Base-by-base conservation (phyloP, 176 grass and related monocot species). In the Hordeum marinum region DNA sequence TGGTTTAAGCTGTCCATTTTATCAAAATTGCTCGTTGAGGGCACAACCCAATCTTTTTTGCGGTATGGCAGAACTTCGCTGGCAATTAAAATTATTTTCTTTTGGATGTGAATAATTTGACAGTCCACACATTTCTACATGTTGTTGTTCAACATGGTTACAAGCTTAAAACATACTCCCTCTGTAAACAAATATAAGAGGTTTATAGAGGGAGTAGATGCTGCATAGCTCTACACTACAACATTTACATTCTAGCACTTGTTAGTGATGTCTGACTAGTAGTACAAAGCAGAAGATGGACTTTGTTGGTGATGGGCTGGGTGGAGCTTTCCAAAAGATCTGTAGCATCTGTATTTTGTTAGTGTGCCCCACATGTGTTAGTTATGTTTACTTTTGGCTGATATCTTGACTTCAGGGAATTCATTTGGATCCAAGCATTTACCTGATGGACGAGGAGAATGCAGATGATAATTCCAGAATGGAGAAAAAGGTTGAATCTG, bases 401-500 rank as follows among this genome's bases (percentile, higher is more conserved):
- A 52, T 80, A 84, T 83, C 21, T 76, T 89, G 54, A 41, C 86
- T 74, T 24, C 54, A 98, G 96, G 96, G 96, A 75, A 95, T 98
- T 81, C 96, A 98, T 87, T 87, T 98, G 93, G 96, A 98, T 94
- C 96, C 96, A 85, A 95, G 96, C 63, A 95, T 98, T 63, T 98
- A 98, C 85, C 78, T 98, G 87, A 95, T 98, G 93, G 91, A 95
- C 34, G 93, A 98, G 57, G 96, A 98, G 77, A 95, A 95, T 58
- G 80, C 68, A 76, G 77, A 89, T 79, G 88, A 80, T 65, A 79
- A 43, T 94, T 80, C 65, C 70, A 91, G 85, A 76, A 76, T 9
- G 11, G 78, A 77, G 82, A 89, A 86, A 80, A 92, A 83, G 31
- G 27, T 7, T 13, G 85, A 87, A 20, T 88, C 83, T n/a, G 74